Percentiles rank a stretch among this genome's conserved stretches.
Evolutionary conservation across 495 filamentous ascomycete genomes (phyloP).

Genomic region (Viridothelium virens): DNA sequence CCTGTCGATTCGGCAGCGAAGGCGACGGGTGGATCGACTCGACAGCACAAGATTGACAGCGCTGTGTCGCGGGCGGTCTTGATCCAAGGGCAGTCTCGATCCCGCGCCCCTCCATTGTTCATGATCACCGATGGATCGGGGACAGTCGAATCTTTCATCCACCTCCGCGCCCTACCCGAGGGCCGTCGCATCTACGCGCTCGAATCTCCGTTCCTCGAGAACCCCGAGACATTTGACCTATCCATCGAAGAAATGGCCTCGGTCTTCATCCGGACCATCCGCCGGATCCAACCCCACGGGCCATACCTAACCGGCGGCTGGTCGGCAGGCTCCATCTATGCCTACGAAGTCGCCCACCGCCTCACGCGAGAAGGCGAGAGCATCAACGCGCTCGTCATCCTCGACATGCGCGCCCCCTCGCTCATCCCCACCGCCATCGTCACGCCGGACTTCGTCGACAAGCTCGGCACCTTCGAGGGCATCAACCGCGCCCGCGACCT

Average conservation of each 20-base stretch:
- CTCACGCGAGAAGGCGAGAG: conserved; percentile 18
- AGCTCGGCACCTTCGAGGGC: conserved; percentile 19
- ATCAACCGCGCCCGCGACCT: conserved; percentile 19
- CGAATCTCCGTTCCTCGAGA: conserved; percentile 32
- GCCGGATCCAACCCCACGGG: conserved; percentile 16
- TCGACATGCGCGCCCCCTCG: conserved; percentile 21
- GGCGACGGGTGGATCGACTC: not conserved
- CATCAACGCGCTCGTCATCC: conserved; percentile 18
- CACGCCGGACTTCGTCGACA: conserved; percentile 20
- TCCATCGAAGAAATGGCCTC: conserved; percentile 21
- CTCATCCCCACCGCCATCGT: conserved; percentile 23
- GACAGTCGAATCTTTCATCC: conserved; percentile 26
- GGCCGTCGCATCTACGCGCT: conserved; percentile 28
- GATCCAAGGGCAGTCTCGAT: conserved; percentile 18
- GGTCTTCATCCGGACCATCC: conserved; percentile 21
- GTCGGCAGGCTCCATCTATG: conserved; percentile 19
- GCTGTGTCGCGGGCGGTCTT: conserved; percentile 12
- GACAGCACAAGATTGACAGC: conserved; percentile 17
- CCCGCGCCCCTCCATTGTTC: conserved; percentile 17
- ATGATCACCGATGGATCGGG: conserved; percentile 24
- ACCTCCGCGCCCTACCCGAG: conserved; percentile 25
- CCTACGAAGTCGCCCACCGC: conserved; percentile 21
- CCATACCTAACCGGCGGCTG: conserved; percentile 24
- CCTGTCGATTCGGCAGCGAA: conserved; percentile 1
- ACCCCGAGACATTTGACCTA: conserved; percentile 14